These are phyloP conservation scores for Sphaerulina populicola DNA, from an alignment of 2,329 filamentous ascomycete species.

Conservation along the genomic window DNA sequence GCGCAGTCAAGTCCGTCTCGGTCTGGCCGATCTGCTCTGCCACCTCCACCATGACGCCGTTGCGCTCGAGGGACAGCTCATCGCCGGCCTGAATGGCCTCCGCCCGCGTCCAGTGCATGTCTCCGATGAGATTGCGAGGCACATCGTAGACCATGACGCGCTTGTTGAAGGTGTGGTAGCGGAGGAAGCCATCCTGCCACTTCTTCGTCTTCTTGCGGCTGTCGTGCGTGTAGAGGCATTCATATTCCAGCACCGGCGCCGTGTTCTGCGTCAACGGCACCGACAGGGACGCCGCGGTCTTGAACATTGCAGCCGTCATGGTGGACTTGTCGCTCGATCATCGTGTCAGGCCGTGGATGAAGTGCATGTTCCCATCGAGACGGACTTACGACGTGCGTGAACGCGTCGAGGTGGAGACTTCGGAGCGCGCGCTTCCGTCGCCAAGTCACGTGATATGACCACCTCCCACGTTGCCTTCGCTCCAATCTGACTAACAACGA, in stretches of 20 bases:
- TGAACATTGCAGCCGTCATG: conserved; percentile 31
- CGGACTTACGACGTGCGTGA: too few relatives aligned
- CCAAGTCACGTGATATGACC: too few relatives aligned
- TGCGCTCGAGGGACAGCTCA: conserved; percentile 69
- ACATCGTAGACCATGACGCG: conserved; percentile 86
- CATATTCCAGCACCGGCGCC: conserved; percentile 70
- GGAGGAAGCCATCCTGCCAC: conserved; percentile 86
- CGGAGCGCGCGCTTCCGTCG: too few relatives aligned
- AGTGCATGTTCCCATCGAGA: background rate
- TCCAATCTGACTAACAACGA: too few relatives aligned
- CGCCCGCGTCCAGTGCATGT: conserved; percentile 68
- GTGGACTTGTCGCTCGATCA: background rate
- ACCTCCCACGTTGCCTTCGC: too few relatives aligned
- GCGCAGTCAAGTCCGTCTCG: conserved; percentile 67
- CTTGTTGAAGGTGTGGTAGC: conserved; percentile 85
- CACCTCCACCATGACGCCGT: conserved; percentile 70
- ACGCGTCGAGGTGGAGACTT: too few relatives aligned
- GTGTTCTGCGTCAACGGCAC: conserved; percentile 52
- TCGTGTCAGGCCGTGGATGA: background rate
- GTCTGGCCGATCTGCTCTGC: conserved; percentile 62
- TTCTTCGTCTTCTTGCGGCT: conserved; percentile 77
- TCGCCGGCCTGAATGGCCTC: conserved; percentile 69
- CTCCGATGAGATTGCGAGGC: conserved; percentile 69
- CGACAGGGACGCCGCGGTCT: conserved; percentile 32
- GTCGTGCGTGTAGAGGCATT: conserved; percentile 81